Percentiles rank a stretch among this genome's conserved stretches.
These are phyloP conservation scores for Huntiella moniliformis DNA, from an alignment of 2,329 filamentous ascomycete genomes.

Conservation along the genomic window DNA sequence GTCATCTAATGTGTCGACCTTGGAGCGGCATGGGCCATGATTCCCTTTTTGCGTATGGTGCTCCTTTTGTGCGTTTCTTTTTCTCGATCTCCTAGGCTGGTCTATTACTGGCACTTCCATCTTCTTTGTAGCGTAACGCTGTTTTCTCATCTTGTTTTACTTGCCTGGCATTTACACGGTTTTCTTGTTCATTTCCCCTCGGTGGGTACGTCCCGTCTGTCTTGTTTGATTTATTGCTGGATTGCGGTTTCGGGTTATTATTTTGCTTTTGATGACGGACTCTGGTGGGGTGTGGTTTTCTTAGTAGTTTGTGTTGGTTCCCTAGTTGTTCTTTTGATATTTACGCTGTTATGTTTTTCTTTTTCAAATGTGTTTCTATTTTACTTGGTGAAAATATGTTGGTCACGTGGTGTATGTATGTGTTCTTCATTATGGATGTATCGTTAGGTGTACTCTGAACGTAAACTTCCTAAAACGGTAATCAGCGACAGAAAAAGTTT, in stretches of 20 bases:
- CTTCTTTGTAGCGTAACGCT: not conserved
- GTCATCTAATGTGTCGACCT: conserved; percentile 3
- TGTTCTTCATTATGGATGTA: no score
- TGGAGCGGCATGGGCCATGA: not conserved
- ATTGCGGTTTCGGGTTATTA: not conserved
- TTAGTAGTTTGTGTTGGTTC: no score
- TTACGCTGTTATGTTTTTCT: conserved; percentile 11
- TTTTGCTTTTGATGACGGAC: not conserved
- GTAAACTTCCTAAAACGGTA: not conserved
- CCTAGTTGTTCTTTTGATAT: conserved; percentile 1
- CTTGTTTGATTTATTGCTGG: not conserved
- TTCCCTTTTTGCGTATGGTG: not conserved
- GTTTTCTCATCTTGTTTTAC: conserved; percentile 8
- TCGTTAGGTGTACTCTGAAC: not conserved
- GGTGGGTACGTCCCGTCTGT: not conserved
- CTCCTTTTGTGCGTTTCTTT: conserved; percentile 2
- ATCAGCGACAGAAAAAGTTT: not conserved
- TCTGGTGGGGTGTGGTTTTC: not conserved
- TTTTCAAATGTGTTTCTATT: conserved; percentile 11
- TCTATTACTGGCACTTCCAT: not conserved
- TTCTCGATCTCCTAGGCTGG: not conserved
- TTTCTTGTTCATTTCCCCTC: conserved; percentile 3
- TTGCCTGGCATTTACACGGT: conserved; percentile 11
- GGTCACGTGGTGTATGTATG: not conserved
- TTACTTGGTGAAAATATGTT: not conserved